Evolutionary conservation across 805 yeast species (phyloP).

Genomic region (Limtongozyma cylindracea): DNA sequence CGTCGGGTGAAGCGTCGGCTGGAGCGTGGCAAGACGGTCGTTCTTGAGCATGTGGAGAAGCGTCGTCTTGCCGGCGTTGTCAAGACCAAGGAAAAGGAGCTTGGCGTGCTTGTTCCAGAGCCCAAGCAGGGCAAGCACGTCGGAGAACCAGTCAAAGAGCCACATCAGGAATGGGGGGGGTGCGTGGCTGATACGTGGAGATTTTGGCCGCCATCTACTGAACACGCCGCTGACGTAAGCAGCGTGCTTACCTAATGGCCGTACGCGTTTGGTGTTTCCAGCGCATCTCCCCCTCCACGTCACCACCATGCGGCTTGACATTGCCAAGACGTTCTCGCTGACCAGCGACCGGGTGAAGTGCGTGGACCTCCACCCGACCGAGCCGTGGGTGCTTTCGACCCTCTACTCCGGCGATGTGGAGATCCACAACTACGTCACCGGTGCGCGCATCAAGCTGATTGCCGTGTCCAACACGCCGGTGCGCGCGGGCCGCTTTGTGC

Average conservation of each 20-base stretch:
- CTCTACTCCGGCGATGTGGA: slow-evolving; percentile 75
- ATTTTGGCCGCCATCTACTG: no score
- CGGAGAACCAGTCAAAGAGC: slow-evolving; percentile 17
- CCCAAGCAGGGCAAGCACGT: slow-evolving; percentile 17
- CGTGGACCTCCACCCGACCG: slow-evolving; percentile 92
- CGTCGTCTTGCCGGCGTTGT: slow-evolving; percentile 21
- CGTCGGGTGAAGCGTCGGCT: slow-evolving; percentile 96
- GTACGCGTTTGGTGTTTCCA: no score
- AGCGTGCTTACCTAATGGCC: no score
- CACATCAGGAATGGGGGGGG: no score
- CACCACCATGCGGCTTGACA: slow-evolving; percentile 13
- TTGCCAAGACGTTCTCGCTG: slow-evolving; percentile 58
- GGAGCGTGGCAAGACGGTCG: slow-evolving; percentile 92
- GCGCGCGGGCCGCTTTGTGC: slow-evolving; percentile 84
- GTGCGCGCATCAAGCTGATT: slow-evolving; percentile 58
- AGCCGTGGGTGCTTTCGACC: slow-evolving; percentile 92
- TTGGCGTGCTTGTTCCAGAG: slow-evolving; percentile 23
- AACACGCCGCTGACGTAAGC: no score
- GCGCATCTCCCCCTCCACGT: no score
- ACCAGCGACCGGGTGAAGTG: slow-evolving; percentile 96
- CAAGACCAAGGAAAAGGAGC: slow-evolving; percentile 18
- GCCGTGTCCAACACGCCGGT: slow-evolving; percentile 94
- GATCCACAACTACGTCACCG: slow-evolving; percentile 86
- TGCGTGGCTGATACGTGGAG: neutral
- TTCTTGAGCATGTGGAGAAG: slow-evolving; percentile 32